These are phyloP conservation scores for Spinellus fusiger DNA, from an alignment of 192 early-diverging fungal species.

Conservation along the genomic window DNA sequence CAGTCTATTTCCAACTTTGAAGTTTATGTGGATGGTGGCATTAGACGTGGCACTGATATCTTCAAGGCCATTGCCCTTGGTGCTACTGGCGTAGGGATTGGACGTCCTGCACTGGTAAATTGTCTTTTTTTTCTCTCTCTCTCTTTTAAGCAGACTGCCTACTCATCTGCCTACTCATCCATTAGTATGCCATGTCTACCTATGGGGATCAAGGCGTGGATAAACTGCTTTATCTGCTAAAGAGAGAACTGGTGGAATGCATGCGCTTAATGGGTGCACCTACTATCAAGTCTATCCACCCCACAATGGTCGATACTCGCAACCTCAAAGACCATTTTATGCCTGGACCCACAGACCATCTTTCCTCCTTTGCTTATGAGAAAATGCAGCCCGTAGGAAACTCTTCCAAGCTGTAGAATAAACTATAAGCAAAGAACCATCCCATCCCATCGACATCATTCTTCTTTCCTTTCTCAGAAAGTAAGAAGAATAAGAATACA, in stretches of 20 bases:
- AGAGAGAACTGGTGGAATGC: conserved; percentile 74
- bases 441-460: not conserved
- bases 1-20: conserved; percentile 58
- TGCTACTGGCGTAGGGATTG: conserved; percentile 85
- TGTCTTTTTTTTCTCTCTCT: not conserved
- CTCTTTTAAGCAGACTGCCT: not conserved
- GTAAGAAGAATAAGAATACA: too few relatives aligned
- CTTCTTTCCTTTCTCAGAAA: not conserved
- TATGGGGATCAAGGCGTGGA: conserved; percentile 87
- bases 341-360: conserved; percentile 20
- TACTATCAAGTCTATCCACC: conserved; percentile 58
- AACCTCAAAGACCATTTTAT: conserved; percentile 32
- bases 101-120: conserved; percentile 59
- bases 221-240: conserved; percentile 54
- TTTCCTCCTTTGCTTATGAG: conserved; percentile 23
- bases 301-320: conserved; percentile 37
- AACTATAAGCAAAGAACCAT: not conserved
- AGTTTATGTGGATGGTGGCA: conserved; percentile 91
- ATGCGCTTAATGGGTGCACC: conserved; percentile 74
- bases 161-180: not conserved
- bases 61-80: conserved; percentile 96
- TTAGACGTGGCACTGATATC: conserved; percentile 88
- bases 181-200: conserved; percentile 54
- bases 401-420: conserved; percentile 17
- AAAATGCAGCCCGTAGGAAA: conserved; percentile 17